Percentiles rank a stretch among this genome's conserved stretches.
Evolutionary conservation across 2,329 filamentous ascomycete genomes (phyloP).

Genomic region (Talaromyces sp.): DNA sequence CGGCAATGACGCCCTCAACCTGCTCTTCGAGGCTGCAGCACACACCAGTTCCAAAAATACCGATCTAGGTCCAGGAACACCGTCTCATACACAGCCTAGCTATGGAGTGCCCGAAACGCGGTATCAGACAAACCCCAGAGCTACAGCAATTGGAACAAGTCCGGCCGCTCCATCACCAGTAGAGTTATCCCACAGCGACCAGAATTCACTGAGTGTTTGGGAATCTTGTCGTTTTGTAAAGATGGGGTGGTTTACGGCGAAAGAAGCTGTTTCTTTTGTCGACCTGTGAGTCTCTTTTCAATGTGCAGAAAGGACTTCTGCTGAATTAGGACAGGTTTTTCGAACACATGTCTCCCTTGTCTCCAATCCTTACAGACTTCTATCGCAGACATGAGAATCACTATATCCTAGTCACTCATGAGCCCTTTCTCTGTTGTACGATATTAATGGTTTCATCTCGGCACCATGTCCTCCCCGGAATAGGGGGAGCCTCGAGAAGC

Average conservation of each 20-base stretch:
- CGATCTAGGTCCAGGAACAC: slow-evolving; percentile 12
- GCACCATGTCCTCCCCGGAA: slow-evolving; percentile 35
- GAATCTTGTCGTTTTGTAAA: slow-evolving; percentile 46
- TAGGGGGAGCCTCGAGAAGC: slow-evolving; percentile 37
- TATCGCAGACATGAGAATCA: slow-evolving; percentile 44
- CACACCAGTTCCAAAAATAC: slow-evolving; percentile 18
- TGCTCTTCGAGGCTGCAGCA: slow-evolving; percentile 44
- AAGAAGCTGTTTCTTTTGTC: slow-evolving; percentile 46
- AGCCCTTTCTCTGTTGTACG: slow-evolving; percentile 47
- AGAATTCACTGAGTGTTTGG: slow-evolving; percentile 38
- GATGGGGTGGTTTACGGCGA: slow-evolving; percentile 49
- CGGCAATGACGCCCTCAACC: slow-evolving; percentile 44
- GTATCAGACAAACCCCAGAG: background rate
- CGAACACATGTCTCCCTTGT: slow-evolving; percentile 42
- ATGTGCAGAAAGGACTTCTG: background rate
- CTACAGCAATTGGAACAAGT: slow-evolving; percentile 9
- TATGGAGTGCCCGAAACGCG: slow-evolving; percentile 1
- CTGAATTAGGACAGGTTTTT: slow-evolving; percentile 31
- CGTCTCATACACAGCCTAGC: slow-evolving; percentile 5
- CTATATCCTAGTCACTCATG: slow-evolving; percentile 42
- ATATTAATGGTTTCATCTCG: slow-evolving; percentile 50
- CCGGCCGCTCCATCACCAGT: slow-evolving; percentile 11
- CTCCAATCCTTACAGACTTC: slow-evolving; percentile 44
- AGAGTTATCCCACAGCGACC: slow-evolving; percentile 14
- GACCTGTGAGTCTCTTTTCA: slow-evolving; percentile 33